These are phyloP conservation scores for Xylariaceae sp. DNA, from an alignment of 2,329 filamentous ascomycete species.

Conservation along the genomic window DNA sequence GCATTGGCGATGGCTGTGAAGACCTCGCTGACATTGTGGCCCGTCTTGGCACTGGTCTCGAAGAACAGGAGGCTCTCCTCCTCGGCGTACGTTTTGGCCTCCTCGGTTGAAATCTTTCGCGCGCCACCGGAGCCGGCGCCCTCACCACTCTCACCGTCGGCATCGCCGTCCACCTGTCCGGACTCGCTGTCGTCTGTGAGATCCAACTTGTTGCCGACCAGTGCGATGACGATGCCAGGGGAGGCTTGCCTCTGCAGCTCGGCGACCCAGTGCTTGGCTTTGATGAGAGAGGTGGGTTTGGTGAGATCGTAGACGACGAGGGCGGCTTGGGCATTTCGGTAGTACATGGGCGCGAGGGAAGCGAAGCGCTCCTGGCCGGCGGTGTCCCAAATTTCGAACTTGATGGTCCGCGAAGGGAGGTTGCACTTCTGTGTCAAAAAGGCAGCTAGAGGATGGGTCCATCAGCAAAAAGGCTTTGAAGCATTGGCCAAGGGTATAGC, in stretches of 20 bases:
- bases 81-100: conserved; percentile 90
- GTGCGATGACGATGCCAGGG: conserved; percentile 92
- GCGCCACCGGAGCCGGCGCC: conserved; percentile 67
- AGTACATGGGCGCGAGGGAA: conserved; percentile 97
- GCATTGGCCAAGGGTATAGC: conserved; percentile 28
- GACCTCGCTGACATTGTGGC: conserved; percentile 89
- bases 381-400: conserved; percentile 97
- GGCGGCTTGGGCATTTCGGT: conserved; percentile 95
- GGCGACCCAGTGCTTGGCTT: conserved; percentile 98
- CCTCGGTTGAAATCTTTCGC: conserved; percentile 84
- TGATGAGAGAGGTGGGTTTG: conserved; percentile 89
- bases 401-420: conserved; percentile 86
- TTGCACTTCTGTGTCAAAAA: conserved; percentile 99
- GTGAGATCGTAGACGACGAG: conserved; percentile 99
- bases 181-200: conserved; percentile 63
- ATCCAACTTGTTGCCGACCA: conserved; percentile 97
- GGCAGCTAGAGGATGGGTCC: conserved; percentile 59
- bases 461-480: too few species aligned
- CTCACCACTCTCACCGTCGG: conserved; percentile 48
- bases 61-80: conserved; percentile 95
- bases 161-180: conserved; percentile 32
- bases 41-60: conserved; percentile 96
- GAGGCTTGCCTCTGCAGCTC: conserved; percentile 95
- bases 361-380: conserved; percentile 97
- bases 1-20: conserved; percentile 98